Conservation (phyloP, 2,329 filamentous ascomycete species). For the Phialophora chinensis region DNA sequence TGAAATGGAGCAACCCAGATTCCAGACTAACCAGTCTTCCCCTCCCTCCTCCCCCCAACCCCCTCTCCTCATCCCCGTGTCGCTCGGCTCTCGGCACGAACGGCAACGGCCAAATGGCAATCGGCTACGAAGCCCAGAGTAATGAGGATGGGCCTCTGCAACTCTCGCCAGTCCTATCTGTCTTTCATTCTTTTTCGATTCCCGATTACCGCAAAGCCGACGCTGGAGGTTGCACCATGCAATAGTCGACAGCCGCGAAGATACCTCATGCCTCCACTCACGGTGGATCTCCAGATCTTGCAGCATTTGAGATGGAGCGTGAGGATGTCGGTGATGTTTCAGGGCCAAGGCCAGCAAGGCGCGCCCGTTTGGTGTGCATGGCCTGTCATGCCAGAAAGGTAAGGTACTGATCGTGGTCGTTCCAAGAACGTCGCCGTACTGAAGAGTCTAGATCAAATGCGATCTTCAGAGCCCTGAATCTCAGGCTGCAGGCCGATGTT, state of each 20-base stretch:
- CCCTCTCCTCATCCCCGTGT: not conserved
- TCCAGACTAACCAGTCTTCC: not conserved
- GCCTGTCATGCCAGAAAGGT: conserved; percentile 1
- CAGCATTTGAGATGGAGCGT: not conserved
- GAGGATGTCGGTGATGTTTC: not conserved
- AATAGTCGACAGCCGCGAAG: not conserved
- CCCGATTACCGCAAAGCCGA: not conserved
- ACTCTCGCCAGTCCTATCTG: not conserved
- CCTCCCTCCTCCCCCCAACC: not conserved
- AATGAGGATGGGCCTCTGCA: not conserved
- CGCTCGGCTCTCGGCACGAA: not conserved
- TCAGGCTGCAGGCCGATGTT: conserved; percentile 1
- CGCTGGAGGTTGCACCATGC: not conserved
- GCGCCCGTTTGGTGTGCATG: not conserved
- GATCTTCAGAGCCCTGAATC: not conserved
- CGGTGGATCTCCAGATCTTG: not conserved
- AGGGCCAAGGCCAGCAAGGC: not conserved
- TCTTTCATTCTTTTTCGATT: not conserved
- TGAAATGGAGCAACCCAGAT: not conserved
- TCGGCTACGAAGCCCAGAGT: not conserved
- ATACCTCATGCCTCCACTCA: not conserved
- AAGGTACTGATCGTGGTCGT: conserved; percentile 1
- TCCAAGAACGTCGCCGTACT: not conserved
- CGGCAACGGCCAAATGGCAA: not conserved
- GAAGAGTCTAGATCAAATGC: not conserved